phyloP scores from a whole-genome alignment of 2,329 filamentous ascomycete genomes.

The Incumbomyces lentus region DNA sequence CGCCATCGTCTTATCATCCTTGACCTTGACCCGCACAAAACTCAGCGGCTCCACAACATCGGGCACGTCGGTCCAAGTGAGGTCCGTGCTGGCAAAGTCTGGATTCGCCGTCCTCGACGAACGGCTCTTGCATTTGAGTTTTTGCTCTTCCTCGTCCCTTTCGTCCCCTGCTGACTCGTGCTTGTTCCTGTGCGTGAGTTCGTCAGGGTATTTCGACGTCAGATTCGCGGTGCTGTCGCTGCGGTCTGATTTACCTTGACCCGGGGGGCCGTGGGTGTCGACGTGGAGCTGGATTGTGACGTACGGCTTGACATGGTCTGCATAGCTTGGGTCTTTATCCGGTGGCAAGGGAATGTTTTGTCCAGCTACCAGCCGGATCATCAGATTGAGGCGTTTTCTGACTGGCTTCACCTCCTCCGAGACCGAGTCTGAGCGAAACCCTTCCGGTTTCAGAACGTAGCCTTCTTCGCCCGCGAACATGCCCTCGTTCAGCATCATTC shows the following conservation, averaged over 20 bases:
- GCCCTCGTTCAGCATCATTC: constrained; percentile 91
- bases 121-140: constrained; percentile 51
- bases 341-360: constrained; percentile 62
- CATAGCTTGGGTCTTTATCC: constrained; percentile 28
- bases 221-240: constrained; percentile 19
- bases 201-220: constrained; percentile 28
- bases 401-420: constrained; percentile 14
- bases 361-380: constrained; percentile 63
- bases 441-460: constrained; percentile 74
- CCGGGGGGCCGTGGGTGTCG: constrained; percentile 44
- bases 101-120: constrained; percentile 50
- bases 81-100: constrained; percentile 50
- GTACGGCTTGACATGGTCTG: constrained; percentile 55
- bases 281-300: constrained; percentile 74
- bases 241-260: constrained; percentile 36
- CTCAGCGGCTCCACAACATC: constrained; percentile 59
- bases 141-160: constrained; percentile 29
- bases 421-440: constrained; percentile 46
- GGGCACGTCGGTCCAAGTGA: constrained; percentile 47
- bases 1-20: constrained; percentile 67
- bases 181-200: neutral
- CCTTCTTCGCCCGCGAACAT: constrained; percentile 77
- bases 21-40: constrained; percentile 72
- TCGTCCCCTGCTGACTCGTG: constrained; percentile 29
- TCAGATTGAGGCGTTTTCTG: constrained; percentile 49